Evolutionary conservation across 1,284 basidiomycete species (phyloP).

Genomic region (Rhodotorula sp.): DNA sequence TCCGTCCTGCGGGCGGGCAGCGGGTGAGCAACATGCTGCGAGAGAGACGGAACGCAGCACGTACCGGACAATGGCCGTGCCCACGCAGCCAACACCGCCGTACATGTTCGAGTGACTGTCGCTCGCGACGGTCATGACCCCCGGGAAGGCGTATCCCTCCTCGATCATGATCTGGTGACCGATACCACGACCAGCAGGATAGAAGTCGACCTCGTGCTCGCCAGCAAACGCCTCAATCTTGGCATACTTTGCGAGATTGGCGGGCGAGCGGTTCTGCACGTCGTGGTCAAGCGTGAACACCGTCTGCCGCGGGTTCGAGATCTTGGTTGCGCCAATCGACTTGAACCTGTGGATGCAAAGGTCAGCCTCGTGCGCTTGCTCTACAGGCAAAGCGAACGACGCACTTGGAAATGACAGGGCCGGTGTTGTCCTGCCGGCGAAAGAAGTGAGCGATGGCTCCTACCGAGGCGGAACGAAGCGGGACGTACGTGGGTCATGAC

Average conservation of each 20-base stretch:
- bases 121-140: slow-evolving; percentile 76
- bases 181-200: slow-evolving; percentile 96
- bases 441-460: not conserved
- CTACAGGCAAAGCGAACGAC: slow-evolving; percentile 42
- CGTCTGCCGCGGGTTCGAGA: slow-evolving; percentile 78
- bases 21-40: slow-evolving; percentile 15
- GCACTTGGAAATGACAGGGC: slow-evolving; percentile 93
- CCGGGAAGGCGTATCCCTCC: slow-evolving; percentile 94
- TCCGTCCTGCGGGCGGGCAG: slow-evolving; percentile 55
- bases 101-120: slow-evolving; percentile 99
- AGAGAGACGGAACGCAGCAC: slow-evolving; percentile 9
- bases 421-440: slow-evolving; percentile 82
- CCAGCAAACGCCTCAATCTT: slow-evolving; percentile 90
- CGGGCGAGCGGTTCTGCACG: slow-evolving; percentile 92
- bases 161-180: slow-evolving; percentile 94
- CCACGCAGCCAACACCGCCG: slow-evolving; percentile 94
- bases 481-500: slow-evolving; percentile 61
- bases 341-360: slow-evolving; percentile 67
- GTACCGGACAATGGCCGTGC: slow-evolving; percentile 78
- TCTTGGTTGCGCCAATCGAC: slow-evolving; percentile 85
- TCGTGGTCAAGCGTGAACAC: slow-evolving; percentile 99
- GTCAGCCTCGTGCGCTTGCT: not conserved
- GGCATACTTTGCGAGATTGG: slow-evolving; percentile 91
- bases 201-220: slow-evolving; percentile 86
- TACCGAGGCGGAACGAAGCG: no score